These are phyloP conservation scores for Tranzscheliella williamsii DNA, from an alignment of 1,284 basidiomycete species.

Conservation along the genomic window DNA sequence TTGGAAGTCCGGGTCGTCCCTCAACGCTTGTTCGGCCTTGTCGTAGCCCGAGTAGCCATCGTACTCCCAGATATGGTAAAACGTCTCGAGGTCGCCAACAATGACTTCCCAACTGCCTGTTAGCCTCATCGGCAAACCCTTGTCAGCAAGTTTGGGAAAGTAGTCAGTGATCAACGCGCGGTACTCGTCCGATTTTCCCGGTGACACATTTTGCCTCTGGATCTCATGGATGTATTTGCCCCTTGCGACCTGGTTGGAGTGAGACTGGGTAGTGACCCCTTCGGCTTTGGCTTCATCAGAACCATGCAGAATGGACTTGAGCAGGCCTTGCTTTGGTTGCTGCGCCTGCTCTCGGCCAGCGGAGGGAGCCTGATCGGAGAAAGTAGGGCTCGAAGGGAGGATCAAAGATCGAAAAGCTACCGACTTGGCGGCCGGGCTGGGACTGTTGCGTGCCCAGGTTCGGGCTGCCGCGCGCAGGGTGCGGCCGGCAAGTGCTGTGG, in stretches of 20 bases:
- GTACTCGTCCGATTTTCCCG: conserved; percentile 47
- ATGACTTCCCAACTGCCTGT: conserved; percentile 55
- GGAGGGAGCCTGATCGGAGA: conserved; percentile 1
- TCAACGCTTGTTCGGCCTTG: conserved; percentile 22
- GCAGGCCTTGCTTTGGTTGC: conserved; percentile 28
- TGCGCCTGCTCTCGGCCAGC: background rate
- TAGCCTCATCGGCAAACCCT: conserved; percentile 27
- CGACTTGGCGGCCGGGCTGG: conserved; percentile 3
- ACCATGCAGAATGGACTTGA: conserved; percentile 52
- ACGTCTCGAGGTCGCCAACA: conserved; percentile 56
- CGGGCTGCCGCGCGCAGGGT: conserved; percentile 18
- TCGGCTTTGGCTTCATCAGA: conserved; percentile 45
- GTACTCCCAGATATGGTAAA: conserved; percentile 60
- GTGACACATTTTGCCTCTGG: conserved; percentile 47
- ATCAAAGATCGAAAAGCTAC: conserved; percentile 24
- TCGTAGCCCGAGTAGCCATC: conserved; percentile 57
- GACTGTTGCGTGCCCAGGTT: conserved; percentile 4
- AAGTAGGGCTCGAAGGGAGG: conserved; percentile 11
- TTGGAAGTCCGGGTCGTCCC: conserved; percentile 30
- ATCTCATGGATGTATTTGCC: conserved; percentile 59
- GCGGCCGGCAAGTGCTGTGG: too few species aligned
- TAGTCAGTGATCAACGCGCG: conserved; percentile 36
- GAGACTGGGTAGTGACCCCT: conserved; percentile 33
- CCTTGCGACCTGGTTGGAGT: conserved; percentile 41
- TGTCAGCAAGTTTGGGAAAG: conserved; percentile 43